A percentile compares a stretch with the other conserved stretches of the same genome.
phyloP scores from a whole-genome alignment of 306 rosid genomes.

The Arachis stenosperma region DNA sequence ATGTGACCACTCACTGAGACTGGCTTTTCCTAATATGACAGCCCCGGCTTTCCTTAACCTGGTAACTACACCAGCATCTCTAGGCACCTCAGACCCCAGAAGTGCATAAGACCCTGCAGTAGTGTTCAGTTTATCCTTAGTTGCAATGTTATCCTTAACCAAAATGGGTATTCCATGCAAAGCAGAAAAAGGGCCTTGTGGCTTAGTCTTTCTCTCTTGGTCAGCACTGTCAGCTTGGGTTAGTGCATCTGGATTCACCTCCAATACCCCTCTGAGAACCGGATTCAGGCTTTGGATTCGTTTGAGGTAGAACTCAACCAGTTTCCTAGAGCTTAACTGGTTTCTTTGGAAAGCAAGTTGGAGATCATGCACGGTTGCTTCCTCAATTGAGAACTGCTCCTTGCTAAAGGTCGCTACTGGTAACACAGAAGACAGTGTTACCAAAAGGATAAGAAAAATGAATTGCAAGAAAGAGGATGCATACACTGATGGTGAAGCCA shows the following conservation, averaged over 20 bases:
- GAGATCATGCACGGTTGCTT: constrained; percentile 59
- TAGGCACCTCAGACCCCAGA: constrained; percentile 62
- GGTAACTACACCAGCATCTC: constrained; percentile 66
- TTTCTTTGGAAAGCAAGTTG: constrained; percentile 56
- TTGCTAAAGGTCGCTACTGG: neutral
- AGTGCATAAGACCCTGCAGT: constrained; percentile 70
- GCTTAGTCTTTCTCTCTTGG: constrained; percentile 33
- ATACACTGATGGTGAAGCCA: constrained; percentile 28
- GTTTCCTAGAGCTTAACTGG: constrained; percentile 59
- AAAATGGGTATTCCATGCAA: constrained; percentile 72
- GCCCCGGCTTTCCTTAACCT: constrained; percentile 74
- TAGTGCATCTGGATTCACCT: constrained; percentile 67
- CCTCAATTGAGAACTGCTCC: constrained; percentile 46
- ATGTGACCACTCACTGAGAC: constrained; percentile 63
- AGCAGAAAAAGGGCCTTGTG: constrained; percentile 20
- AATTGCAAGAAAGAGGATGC: constrained; percentile 2
- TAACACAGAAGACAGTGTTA: neutral
- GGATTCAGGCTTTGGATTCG: constrained; percentile 51
- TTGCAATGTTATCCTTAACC: constrained; percentile 70
- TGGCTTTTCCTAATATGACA: constrained; percentile 69
- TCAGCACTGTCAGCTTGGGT: constrained; percentile 61
- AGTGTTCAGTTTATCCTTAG: constrained; percentile 69
- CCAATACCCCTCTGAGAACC: constrained; percentile 53
- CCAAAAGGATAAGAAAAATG: constrained; percentile 5
- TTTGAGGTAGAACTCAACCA: constrained; percentile 60